Evolutionary conservation across 352 stramenopile species (phyloP).

Genomic region (Halophytophthora polymorphica): DNA sequence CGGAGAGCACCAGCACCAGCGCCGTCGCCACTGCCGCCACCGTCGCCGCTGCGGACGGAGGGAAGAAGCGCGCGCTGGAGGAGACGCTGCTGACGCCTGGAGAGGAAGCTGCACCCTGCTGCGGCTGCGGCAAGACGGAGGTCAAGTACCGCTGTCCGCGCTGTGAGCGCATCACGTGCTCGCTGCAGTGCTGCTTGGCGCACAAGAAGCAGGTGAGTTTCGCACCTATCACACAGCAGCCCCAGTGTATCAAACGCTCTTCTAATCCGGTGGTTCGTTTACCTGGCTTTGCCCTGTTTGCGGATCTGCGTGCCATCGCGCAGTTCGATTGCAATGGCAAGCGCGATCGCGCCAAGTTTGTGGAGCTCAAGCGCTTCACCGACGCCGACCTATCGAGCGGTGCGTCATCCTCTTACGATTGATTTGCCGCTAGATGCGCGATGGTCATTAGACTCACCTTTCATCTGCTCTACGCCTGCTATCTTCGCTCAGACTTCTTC

Average conservation of each 20-base stretch:
- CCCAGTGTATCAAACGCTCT: not conserved
- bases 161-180: slow-evolving; percentile 84
- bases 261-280: not conserved
- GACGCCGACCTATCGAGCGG: slow-evolving; percentile 78
- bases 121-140: slow-evolving; percentile 35
- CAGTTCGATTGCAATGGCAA: slow-evolving; percentile 81
- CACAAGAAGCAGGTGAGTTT: slow-evolving; percentile 75
- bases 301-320: not conserved
- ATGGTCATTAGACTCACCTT: slow-evolving; percentile 1
- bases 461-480: not conserved
- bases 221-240: not conserved
- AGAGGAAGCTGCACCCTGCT: slow-evolving; percentile 27
- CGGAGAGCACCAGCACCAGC: not conserved
- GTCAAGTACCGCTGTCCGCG: slow-evolving; percentile 87
- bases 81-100: slow-evolving; percentile 11
- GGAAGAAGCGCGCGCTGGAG: slow-evolving; percentile 35
- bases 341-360: slow-evolving; percentile 80
- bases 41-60: slow-evolving; percentile 2
- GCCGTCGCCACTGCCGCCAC: no score
- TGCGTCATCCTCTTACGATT: slow-evolving; percentile 4
- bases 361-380: slow-evolving; percentile 65
- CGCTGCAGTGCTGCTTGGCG: slow-evolving; percentile 65
- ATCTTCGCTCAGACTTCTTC: slow-evolving; percentile 52
- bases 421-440: not conserved
- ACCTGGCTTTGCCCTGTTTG: not conserved